A percentile compares a stretch with the other conserved stretches of the same genome.
phyloP scores from a whole-genome alignment of 2,329 filamentous ascomycete genomes.

The Fusarium longipes region DNA sequence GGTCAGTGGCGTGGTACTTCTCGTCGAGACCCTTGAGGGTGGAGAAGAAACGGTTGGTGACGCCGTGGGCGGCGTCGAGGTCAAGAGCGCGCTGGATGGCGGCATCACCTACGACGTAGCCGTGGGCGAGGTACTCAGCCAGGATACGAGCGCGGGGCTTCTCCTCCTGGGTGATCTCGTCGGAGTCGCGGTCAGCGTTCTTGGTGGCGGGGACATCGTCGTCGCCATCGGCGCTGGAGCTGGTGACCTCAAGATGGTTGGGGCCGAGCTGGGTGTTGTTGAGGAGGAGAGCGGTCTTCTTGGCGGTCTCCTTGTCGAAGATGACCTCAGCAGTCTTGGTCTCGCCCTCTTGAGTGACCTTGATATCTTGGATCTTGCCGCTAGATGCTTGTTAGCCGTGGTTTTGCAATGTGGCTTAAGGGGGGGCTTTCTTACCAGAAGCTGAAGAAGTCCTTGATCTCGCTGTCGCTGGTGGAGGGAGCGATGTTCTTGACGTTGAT shows the following conservation, averaged over 20 bases:
- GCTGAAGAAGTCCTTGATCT: constrained; percentile 97
- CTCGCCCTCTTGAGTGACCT: constrained; percentile 75
- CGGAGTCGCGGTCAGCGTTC: constrained; percentile 66
- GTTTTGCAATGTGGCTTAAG: neutral
- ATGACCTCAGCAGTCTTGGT: constrained; percentile 89
- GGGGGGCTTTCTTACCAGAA: constrained; percentile 75
- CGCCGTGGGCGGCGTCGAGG: constrained; percentile 89
- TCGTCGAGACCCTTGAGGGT: constrained; percentile 81
- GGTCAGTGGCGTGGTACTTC: constrained; percentile 89
- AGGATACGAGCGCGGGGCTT: constrained; percentile 94
- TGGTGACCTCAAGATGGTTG: constrained; percentile 81
- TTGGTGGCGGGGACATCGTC: constrained; percentile 69
- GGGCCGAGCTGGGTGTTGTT: constrained; percentile 95
- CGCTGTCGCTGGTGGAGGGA: constrained; percentile 82
- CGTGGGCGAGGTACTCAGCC: constrained; percentile 95
- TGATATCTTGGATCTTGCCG: constrained; percentile 89
- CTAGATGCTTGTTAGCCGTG: constrained; percentile 57
- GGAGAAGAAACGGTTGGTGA: constrained; percentile 81
- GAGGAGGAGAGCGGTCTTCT: constrained; percentile 95
- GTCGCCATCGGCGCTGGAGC: constrained; percentile 72
- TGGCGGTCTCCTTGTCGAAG: constrained; percentile 96
- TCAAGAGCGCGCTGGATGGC: constrained; percentile 86
- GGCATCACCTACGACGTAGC: constrained; percentile 81
- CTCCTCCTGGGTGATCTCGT: constrained; percentile 91
- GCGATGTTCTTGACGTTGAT: constrained; percentile 94